A percentile compares a stretch with the other conserved stretches of the same genome.
phyloP scores from a whole-genome alignment of 2,329 filamentous ascomycete species.

The Aphanocladium album region DNA sequence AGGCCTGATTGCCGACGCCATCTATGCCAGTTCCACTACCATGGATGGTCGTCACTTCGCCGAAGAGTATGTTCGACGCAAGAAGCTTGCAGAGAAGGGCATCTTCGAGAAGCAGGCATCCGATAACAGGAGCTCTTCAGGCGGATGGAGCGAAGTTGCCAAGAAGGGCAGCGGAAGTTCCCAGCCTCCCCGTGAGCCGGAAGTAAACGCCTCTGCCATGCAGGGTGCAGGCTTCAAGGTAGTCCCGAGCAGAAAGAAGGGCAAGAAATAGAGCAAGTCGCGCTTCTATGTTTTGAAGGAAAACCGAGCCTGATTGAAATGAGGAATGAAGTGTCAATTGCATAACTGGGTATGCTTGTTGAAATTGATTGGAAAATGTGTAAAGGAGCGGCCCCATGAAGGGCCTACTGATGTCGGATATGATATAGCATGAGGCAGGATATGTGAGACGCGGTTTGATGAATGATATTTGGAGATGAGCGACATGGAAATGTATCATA shows the following conservation, averaged over 20 bases:
- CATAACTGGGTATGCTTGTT: not conserved
- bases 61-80: slow-evolving; percentile 88
- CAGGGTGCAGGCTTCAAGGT: slow-evolving; percentile 73
- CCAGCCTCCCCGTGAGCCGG: slow-evolving; percentile 33
- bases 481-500: not conserved
- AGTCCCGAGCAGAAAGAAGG: slow-evolving; percentile 88
- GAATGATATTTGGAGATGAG: slow-evolving; percentile 1
- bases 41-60: slow-evolving; percentile 92
- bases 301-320: slow-evolving; percentile 9
- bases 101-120: slow-evolving; percentile 70
- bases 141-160: slow-evolving; percentile 94
- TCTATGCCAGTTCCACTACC: slow-evolving; percentile 81
- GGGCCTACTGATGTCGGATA: not conserved
- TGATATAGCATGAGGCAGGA: slow-evolving; percentile 2
- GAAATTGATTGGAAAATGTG: not conserved
- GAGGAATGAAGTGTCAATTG: not conserved
- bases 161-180: slow-evolving; percentile 67
- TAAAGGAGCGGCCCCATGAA: too few relatives aligned
- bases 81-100: slow-evolving; percentile 89
- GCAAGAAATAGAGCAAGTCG: slow-evolving; percentile 55
- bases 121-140: slow-evolving; percentile 45
- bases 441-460: not conserved
- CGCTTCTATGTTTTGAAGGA: slow-evolving; percentile 15
- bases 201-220: slow-evolving; percentile 31
- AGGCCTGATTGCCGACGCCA: slow-evolving; percentile 80